Base-by-base conservation (phyloP, 441 rosid species). In the Brassica hybrid region DNA sequence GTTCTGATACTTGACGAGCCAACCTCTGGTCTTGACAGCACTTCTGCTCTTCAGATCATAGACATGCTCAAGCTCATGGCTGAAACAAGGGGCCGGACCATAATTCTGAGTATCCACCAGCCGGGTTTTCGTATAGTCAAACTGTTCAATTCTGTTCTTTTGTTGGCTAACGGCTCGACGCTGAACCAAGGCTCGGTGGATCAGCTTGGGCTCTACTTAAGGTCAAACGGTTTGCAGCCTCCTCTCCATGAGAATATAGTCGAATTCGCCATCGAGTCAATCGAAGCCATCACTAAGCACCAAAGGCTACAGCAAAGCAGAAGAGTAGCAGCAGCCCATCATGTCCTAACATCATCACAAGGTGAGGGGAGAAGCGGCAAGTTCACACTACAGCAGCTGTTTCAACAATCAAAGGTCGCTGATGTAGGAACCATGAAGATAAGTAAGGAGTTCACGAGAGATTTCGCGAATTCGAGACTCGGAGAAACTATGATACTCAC, bases 1-100 rank as follows among this genome's bases (percentile, higher is more conserved):
- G 96, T 95, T 21, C 75, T 95, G 34, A 90, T 95, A 65, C 98
- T 95, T 64, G 99, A 95, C 70, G 99, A 95, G 65, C 99, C 99
- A 41, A 95, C 99, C 68, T 95, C 99, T 1, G 97, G 99, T 3
- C 94, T 95, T 52, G 99, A 95, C 65, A 93, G 98, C 75, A 86
- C 86, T 50, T 89, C 90, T 14, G 99, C 99, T 14, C 73, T 89
- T 11, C 99, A 90, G 79, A 89, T 91, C 56, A 85, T 95, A 7
- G 89, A 84, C 62, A 87, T 93, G 99, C 91, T 95, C 23, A 95
- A 91, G 80, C 80, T 79, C 5, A 95, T 95, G 99, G 98, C 96
- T 0, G 99, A 91, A 76, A 89, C 85, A 54, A 80, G 85, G 17
- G 99, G 96, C 4, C 79, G 94, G 64, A 93, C 96, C 25, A 85